Base-by-base conservation (phyloP, 352 stramenopile species). In the Phytophthora vignae region DNA sequence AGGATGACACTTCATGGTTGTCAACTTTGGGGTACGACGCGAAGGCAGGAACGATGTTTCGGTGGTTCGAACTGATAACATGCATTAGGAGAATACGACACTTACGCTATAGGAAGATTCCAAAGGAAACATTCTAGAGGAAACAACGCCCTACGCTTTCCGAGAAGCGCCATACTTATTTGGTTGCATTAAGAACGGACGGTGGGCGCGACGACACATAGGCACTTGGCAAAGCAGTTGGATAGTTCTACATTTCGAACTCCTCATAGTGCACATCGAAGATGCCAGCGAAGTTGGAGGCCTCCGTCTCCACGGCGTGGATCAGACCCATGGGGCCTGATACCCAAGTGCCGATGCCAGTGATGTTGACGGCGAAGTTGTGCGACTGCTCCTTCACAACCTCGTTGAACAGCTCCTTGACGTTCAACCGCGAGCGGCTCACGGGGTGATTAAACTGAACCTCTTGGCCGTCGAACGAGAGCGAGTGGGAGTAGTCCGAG, bases 241-340 rank as follows among this genome's bases (percentile, higher is more conserved):
- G 49, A 49, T 69, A 67, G 60, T 67, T 77, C 77, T 96, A 96
- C 87, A 96, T 91, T 67, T 96, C 87, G 82, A 96, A 96, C 74
- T 93, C 83, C 68, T 96, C 89, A 74, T 85, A 95, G 78, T 96
- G 89, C 40, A 96, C 88, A 79, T 96, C 89, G 64, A 94, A 96
- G 74, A 94, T 94, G 61, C 89, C 88, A 17, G 88, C 88, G 61
- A 91, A 96, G 53, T 81, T 90, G 57, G 81, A 79, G 21, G 86
- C 83, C 67, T 95, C 87, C 4, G 76, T 83, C 71, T 96, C 85
- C 17, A 94, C 84, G 12, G 80, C 79, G 55, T 93, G 85, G 73
- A 95, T 94, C 7, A 96, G 74, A 38, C 77, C 80, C 85, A 92
- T 92, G 10, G 88, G 88, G n/a, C 88, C 88, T 29, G 85, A 96